These are phyloP conservation scores for Trametes cingulata DNA, from an alignment of 768 basidiomycete species.

Conservation along the genomic window DNA sequence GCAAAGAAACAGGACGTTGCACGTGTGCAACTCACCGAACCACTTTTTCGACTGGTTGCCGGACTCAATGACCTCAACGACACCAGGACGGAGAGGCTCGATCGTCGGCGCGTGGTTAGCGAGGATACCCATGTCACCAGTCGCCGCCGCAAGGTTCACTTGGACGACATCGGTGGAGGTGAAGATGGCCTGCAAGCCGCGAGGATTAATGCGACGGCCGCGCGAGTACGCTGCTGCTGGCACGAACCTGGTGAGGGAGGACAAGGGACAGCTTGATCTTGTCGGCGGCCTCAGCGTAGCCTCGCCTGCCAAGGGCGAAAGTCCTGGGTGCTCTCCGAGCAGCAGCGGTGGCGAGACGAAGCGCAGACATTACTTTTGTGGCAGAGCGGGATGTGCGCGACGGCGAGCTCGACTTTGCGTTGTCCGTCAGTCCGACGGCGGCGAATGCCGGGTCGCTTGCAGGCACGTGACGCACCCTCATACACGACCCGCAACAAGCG, in stretches of 20 bases:
- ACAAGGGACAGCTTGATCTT: conserved; percentile 92
- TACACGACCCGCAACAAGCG: background rate
- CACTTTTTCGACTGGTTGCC: conserved; percentile 84
- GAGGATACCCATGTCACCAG: conserved; percentile 99
- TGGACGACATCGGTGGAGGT: conserved; percentile 90
- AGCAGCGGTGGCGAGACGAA: conserved; percentile 68
- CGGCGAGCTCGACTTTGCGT: conserved; percentile 23
- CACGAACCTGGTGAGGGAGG: conserved; percentile 89
- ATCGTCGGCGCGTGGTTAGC: conserved; percentile 99
- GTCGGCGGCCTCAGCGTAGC: conserved; percentile 90
- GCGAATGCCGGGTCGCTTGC: conserved; percentile 20
- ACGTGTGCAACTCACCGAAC: conserved; percentile 95
- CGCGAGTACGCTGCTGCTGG: conserved; percentile 13
- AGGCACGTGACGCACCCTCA: conserved; percentile 13
- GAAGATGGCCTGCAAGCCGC: conserved; percentile 73
- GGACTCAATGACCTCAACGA: conserved; percentile 91
- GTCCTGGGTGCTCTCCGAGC: conserved; percentile 58
- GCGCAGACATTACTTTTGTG: conserved; percentile 61
- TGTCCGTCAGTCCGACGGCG: conserved; percentile 18
- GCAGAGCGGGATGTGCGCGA: conserved; percentile 18
- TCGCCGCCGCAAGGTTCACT: conserved; percentile 91
- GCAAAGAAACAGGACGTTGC: background rate
- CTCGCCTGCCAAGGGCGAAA: conserved; percentile 62
- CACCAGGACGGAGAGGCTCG: conserved; percentile 90
- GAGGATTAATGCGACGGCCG: background rate